Base-by-base conservation (phyloP, 257 asterid species). In the Marsdenia floribunda region DNA sequence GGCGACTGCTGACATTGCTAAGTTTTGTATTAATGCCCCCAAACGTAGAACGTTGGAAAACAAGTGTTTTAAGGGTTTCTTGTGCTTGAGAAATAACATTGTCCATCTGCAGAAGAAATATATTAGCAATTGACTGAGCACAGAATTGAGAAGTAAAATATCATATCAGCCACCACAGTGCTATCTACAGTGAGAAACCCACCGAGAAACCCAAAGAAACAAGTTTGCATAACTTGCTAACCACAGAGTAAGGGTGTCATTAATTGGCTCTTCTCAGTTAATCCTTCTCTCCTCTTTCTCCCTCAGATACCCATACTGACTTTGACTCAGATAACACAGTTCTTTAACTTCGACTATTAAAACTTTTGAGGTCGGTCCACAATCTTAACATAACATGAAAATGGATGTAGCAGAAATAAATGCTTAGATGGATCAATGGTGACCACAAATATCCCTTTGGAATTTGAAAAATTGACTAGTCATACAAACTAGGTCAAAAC, bases 1-100 rank as follows among this genome's bases (percentile, higher is more conserved):
- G 97, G 78, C 97, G 97, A 85, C 95, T 94, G 90, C 97, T 84
- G 84, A 94, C 89, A 78, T 91, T 94, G 81, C 97, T 89, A 78
- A 94, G 94, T 86, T 94, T 94, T 42, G 89, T 85, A 76, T 89
- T 88, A 79, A 94, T 90, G 77, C 95, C 97, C 61, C 97, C 97
- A 75, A 94, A 94, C 37, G 97, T 92, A 38, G 97, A 92, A 26
- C 98, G 90, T 77, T 94, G 98, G 82, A 90, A 90, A 76, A 89
- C 79, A 55, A 94, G 93, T 64, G 98, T 75, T 82, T 88, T 91
- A 58, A 94, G 84, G 70, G 97, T 90, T 89, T 94, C 98, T 82
- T 94, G 98, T 68, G 97, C 97, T 82, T 94, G 98, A 74, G 97
- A 92, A 70, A 94, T 89, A 75, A 94, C 97, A 21, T 88, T 84